Conservation (phyloP, 192 early-diverging fungal genomes). For the Mortierella alpina region DNA sequence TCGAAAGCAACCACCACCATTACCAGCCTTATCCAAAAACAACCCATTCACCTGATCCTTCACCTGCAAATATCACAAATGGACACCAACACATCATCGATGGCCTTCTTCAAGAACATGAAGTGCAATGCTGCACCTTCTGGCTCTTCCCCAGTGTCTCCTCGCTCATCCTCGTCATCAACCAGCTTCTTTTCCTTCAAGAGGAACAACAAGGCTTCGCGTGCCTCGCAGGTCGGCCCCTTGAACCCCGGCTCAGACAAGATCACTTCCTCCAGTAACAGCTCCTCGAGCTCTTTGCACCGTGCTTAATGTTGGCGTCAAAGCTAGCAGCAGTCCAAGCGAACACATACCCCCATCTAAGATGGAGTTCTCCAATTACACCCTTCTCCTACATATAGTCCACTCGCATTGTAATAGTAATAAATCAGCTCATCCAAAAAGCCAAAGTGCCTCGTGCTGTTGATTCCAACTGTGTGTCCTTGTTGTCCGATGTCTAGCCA, state of each 20-base stretch:
- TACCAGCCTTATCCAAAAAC: background rate
- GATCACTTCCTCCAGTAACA: constrained; percentile 39
- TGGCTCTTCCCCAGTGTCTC: background rate
- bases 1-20: no score
- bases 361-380: no score
- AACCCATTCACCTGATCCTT: background rate
- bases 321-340: background rate
- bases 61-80: background rate
- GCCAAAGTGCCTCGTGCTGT: no score
- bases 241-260: constrained; percentile 22
- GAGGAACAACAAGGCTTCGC: constrained; percentile 22
- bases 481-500: no score
- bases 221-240: constrained; percentile 29
- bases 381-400: no score
- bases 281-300: constrained; percentile 15
- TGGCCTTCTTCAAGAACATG: constrained; percentile 53
- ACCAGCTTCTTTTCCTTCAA: constrained; percentile 20
- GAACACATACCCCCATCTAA: background rate
- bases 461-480: no score
- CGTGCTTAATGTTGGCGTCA: constrained; percentile 1
- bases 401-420: no score
- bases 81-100: constrained; percentile 51
- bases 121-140: constrained; percentile 27
- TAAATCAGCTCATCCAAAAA: no score
- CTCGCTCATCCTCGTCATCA: background rate